phyloP scores from a whole-genome alignment of 75 land plant species.

The Azolla pinnata region DNA sequence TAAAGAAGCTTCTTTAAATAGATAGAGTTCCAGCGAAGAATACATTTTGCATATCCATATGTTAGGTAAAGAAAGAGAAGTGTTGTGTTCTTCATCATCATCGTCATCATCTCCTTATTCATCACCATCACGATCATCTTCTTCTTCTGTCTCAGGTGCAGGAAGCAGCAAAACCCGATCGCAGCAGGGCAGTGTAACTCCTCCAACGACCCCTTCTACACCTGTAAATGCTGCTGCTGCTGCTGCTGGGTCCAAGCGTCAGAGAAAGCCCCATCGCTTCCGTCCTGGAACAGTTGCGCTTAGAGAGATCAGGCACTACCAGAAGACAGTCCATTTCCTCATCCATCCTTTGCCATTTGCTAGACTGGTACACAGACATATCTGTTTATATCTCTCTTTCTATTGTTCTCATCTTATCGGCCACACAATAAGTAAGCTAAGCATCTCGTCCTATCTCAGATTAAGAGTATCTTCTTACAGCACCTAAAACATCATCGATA shows the following conservation, averaged over 20 bases:
- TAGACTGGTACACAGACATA: conserved; percentile 21
- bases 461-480: too few relatives aligned
- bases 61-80: not conserved
- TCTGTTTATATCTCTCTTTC: too few relatives aligned
- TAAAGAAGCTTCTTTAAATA: not conserved
- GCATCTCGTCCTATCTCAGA: too few relatives aligned
- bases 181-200: not conserved
- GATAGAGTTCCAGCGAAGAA: not conserved
- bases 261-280: conserved; percentile 24
- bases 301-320: conserved; percentile 55
- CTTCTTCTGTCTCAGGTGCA: not conserved
- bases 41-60: not conserved
- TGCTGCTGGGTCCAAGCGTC: conserved; percentile 1
- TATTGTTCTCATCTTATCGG: too few relatives aligned
- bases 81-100: not conserved
- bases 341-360: conserved; percentile 52
- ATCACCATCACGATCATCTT: not conserved
- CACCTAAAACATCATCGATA: not conserved
- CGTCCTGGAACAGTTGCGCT: conserved; percentile 62
- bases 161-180: not conserved
- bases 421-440: too few relatives aligned
- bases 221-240: not conserved
- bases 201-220: not conserved
- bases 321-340: conserved; percentile 47
- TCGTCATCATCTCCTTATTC: not conserved